Base-by-base conservation (phyloP, 345 rosid species). In the Hibiscus trionum region DNA sequence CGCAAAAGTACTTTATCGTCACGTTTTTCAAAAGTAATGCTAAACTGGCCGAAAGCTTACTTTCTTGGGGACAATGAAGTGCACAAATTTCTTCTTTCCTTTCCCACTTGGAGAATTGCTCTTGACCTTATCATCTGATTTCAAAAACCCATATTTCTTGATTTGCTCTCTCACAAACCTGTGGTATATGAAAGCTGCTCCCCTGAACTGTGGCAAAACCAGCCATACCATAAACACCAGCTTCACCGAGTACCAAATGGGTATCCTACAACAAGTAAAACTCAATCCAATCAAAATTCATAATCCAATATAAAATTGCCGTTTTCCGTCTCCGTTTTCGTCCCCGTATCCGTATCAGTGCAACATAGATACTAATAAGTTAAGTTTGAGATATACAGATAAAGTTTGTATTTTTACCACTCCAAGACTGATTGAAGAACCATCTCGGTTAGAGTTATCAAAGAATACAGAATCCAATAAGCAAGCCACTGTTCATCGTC, bases 401-500 rank as follows among this genome's bases (percentile, higher is more conserved):
- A 42, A 42, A 2, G 11, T 1, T 37, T 42, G 9, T 1, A 37
- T 37, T 42, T 21, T 56, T 77, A 91, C 94, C 93, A 90, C 53
- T 93, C 87, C 24, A 93, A 39, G 15, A 90, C 55, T 31, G 96
- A 73, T 52, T 90, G 91, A 39, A 93, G 83, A 1, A 90, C 39
- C 81, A 93, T 86, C 88, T 93, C 98, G 0, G 80, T 15, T 14
- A 93, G 87, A 61, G 96, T 86, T 39, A 93, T 82, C 76, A 93
- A 85, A 5, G 98, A 93, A 72, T 93, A 93, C 3, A 90, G 7
- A 75, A 93, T 90, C 98, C 98, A 93, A 75, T 93, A 93, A 69
- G 96, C 95, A 70, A 93, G 96, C 98, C 98, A 93, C 79, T 93
- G 98, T 69, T 93, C 84, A 50, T 93, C 92, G 31, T 90, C 96